phyloP scores from a whole-genome alignment of 768 basidiomycete species.

The Sarcodon sp. region DNA sequence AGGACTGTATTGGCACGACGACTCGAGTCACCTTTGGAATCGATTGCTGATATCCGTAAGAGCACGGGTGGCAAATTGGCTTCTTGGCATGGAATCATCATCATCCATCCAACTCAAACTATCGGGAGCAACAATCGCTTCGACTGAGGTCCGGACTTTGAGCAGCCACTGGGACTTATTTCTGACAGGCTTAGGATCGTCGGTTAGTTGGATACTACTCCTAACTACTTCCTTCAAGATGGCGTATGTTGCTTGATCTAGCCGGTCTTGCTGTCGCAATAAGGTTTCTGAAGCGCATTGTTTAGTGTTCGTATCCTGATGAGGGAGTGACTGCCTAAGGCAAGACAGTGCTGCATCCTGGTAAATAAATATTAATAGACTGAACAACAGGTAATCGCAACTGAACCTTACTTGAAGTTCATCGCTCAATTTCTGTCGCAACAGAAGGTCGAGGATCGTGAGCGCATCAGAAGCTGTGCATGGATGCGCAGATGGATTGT shows the following conservation, averaged over 20 bases:
- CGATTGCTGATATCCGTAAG: conserved; percentile 30
- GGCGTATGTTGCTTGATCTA: neutral
- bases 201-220: neutral
- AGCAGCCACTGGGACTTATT: conserved; percentile 7
- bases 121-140: conserved; percentile 31
- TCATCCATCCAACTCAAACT: conserved; percentile 44
- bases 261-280: too few relatives aligned
- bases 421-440: conserved; percentile 25
- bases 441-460: conserved; percentile 23
- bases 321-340: conserved; percentile 14
- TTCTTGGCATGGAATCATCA: conserved; percentile 27
- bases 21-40: conserved; percentile 25
- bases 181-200: neutral
- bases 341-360: conserved; percentile 13
- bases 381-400: neutral
- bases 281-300: neutral
- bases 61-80: conserved; percentile 27
- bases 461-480: conserved; percentile 6
- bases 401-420: conserved; percentile 17
- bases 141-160: conserved; percentile 5
- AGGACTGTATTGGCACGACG: neutral
- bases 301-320: conserved; percentile 7
- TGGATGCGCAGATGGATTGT: conserved; percentile 16
- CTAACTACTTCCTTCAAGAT: neutral
- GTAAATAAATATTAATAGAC: neutral